Conservation (phyloP, 2,329 filamentous ascomycete genomes). For the Clathrospora elynae region DNA sequence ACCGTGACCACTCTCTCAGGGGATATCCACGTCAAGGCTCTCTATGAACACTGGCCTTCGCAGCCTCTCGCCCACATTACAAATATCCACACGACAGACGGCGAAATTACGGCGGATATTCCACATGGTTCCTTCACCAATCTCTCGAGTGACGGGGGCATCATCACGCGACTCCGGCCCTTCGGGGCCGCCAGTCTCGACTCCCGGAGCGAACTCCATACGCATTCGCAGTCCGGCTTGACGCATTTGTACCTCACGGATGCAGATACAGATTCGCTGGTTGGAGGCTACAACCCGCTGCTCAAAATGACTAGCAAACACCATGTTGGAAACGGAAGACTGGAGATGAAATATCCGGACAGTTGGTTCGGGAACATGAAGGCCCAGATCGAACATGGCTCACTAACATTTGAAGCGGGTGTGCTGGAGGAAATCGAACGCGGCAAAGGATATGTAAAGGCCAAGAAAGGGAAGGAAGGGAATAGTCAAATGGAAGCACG, state of each 20-base stretch:
- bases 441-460: slow-evolving; percentile 18
- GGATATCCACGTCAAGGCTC: slow-evolving; percentile 2
- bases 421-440: slow-evolving; percentile 11
- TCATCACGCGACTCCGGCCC: slow-evolving; percentile 7
- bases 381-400: slow-evolving; percentile 12
- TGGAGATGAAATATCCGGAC: slow-evolving; percentile 14
- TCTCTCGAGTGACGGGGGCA: slow-evolving; percentile 13
- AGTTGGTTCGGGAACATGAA: slow-evolving; percentile 23
- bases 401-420: slow-evolving; percentile 16
- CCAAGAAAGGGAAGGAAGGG: slow-evolving; percentile 18
- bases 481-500: slow-evolving; percentile 9
- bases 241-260: slow-evolving; percentile 3
- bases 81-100: slow-evolving; percentile 12
- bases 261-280: slow-evolving; percentile 2
- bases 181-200: slow-evolving; percentile 10
- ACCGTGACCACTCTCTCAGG: slow-evolving; percentile 14
- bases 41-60: slow-evolving; percentile 7
- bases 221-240: slow-evolving; percentile 5
- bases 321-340: slow-evolving; percentile 7
- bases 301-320: slow-evolving; percentile 20
- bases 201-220: slow-evolving; percentile 13
- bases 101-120: slow-evolving; percentile 8
- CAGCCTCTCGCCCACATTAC: slow-evolving; percentile 15
- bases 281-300: slow-evolving; percentile 15
- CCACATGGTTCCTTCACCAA: slow-evolving; percentile 21